phyloP scores from a whole-genome alignment of 306 rosid genomes.

The Gastrolobium villosum region DNA sequence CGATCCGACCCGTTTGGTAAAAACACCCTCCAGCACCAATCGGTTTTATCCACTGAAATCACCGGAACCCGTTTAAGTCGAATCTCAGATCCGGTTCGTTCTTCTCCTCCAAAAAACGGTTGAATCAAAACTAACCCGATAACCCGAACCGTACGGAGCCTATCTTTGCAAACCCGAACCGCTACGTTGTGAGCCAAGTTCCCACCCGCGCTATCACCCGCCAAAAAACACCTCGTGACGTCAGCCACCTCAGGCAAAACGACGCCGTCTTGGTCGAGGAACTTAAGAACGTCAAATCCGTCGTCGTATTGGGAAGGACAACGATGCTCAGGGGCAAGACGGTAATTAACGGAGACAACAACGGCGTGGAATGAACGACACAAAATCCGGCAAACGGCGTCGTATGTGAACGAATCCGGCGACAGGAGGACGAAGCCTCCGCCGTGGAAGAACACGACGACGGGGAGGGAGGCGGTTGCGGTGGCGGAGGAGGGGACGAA shows the following conservation, averaged over 20 bases:
- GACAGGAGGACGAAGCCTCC: conserved; percentile 68
- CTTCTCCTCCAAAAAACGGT: conserved; percentile 86
- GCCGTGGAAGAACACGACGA: conserved; percentile 48
- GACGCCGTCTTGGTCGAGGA: conserved; percentile 47
- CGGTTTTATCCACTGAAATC: conserved; percentile 49
- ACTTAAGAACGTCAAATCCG: conserved; percentile 63
- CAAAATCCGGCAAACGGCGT: conserved; percentile 56
- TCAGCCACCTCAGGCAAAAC: conserved; percentile 56
- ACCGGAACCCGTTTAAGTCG: conserved; percentile 51
- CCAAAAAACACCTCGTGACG: conserved; percentile 59
- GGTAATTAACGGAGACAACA: conserved; percentile 74
- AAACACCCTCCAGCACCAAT: conserved; percentile 70
- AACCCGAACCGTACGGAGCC: not conserved
- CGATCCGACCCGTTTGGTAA: conserved; percentile 59
- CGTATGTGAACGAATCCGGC: conserved; percentile 51
- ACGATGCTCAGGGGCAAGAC: conserved; percentile 77
- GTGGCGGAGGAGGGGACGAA: conserved; percentile 51
- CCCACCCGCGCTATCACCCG: conserved; percentile 87
- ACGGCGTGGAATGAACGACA: conserved; percentile 57
- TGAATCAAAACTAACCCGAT: conserved; percentile 71
- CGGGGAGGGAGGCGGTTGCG: not conserved
- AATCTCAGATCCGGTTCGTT: conserved; percentile 69
- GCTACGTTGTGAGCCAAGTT: conserved; percentile 81
- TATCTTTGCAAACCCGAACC: conserved; percentile 38
- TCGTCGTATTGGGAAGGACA: conserved; percentile 78